Evolutionary conservation across 2,329 filamentous ascomycete species (phyloP).

Genomic region (Fusarium sp.): DNA sequence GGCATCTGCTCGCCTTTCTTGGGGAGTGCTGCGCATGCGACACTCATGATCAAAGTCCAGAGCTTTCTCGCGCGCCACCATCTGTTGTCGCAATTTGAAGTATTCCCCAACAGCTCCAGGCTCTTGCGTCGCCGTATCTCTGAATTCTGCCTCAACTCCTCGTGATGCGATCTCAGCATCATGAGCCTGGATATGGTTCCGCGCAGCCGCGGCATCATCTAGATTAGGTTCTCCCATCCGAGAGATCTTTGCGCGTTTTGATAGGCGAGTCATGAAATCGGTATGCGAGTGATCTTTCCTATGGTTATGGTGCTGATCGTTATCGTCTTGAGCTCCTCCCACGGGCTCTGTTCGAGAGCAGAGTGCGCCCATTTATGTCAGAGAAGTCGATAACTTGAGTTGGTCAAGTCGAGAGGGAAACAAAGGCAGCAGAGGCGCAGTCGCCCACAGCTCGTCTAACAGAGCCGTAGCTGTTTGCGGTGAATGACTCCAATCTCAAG

Average conservation of each 20-base stretch:
- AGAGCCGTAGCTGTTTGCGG: slow-evolving; percentile 21
- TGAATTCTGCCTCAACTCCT: not conserved
- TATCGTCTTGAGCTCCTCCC: slow-evolving; percentile 21
- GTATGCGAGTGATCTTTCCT: slow-evolving; percentile 10
- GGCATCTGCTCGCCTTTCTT: slow-evolving; percentile 53
- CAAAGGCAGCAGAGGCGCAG: slow-evolving; percentile 25
- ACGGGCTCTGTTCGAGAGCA: slow-evolving; percentile 39
- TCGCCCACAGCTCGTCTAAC: not conserved
- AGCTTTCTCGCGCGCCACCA: slow-evolving; percentile 49
- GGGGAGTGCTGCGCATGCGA: slow-evolving; percentile 44
- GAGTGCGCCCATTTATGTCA: slow-evolving; percentile 44
- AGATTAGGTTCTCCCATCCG: not conserved
- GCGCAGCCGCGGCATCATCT: slow-evolving; percentile 38
- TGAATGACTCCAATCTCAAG: slow-evolving; percentile 20
- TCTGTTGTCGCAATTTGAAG: slow-evolving; percentile 42
- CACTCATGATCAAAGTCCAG: slow-evolving; percentile 56
- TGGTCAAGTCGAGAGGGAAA: not conserved
- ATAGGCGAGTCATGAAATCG: slow-evolving; percentile 21
- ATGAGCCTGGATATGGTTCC: slow-evolving; percentile 41
- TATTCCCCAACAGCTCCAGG: slow-evolving; percentile 45
- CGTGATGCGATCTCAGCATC: slow-evolving; percentile 38
- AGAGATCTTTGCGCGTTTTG: slow-evolving; percentile 17
- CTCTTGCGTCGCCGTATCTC: not conserved
- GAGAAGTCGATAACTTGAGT: not conserved
- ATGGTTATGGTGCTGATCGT: slow-evolving; percentile 16